Percentiles rank a stretch among this genome's conserved stretches.
Conservation (phyloP, 1,284 basidiomycete species). For the Ganoderma sinense region DNA sequence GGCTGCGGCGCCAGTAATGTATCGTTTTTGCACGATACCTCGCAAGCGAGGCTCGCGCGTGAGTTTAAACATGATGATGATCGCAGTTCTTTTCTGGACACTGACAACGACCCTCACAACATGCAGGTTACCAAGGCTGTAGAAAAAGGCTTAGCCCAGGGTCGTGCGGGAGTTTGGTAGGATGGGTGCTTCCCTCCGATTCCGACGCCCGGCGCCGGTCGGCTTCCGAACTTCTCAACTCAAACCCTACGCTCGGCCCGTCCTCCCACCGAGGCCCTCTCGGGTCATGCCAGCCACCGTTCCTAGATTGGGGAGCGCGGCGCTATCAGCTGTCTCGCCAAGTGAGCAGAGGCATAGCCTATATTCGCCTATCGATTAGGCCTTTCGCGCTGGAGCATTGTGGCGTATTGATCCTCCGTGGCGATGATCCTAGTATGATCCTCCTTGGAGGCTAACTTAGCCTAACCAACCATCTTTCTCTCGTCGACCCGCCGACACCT, state of each 20-base stretch:
- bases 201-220: not conserved
- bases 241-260: not conserved
- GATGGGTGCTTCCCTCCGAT: not conserved
- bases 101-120: not conserved
- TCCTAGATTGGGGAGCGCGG: not conserved
- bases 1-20: not conserved
- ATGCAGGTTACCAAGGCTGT: not conserved
- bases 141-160: slow-evolving; percentile 1
- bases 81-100: not conserved
- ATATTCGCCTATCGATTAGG: not conserved
- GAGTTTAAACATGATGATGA: slow-evolving; percentile 1
- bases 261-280: not conserved
- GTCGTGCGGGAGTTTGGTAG: not conserved
- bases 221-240: not conserved
- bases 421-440: not conserved
- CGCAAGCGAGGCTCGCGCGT: not conserved
- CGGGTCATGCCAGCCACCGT: not conserved
- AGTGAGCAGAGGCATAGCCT: not conserved
- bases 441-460: not conserved
- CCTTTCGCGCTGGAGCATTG: not conserved
- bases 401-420: not conserved
- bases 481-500: not conserved
- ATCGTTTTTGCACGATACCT: not conserved
- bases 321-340: not conserved
- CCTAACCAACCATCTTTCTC: not conserved